phyloP scores from a whole-genome alignment of 192 early-diverging fungal species.

The Coemansia sp. region DNA sequence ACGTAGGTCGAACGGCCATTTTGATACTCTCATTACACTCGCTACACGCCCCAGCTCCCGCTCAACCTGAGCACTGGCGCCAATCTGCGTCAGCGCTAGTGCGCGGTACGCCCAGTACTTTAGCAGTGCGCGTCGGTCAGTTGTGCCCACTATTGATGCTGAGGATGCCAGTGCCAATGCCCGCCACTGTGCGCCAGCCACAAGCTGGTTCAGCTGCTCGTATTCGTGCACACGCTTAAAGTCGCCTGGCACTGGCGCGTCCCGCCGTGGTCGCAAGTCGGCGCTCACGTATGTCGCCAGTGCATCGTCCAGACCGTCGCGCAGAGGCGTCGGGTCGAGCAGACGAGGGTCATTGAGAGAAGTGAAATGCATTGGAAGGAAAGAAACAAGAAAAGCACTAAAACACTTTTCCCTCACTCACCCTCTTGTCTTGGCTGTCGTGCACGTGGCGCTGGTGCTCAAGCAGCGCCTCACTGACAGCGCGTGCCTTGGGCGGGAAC shows the following conservation, averaged over 20 bases:
- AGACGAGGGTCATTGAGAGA: slow-evolving; percentile 28
- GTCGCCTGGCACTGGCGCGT: slow-evolving; percentile 8
- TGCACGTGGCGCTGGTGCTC: slow-evolving; percentile 27
- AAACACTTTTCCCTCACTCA: slow-evolving; percentile 21
- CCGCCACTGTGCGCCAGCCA: slow-evolving; percentile 38
- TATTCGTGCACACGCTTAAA: slow-evolving; percentile 21
- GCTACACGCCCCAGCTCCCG: slow-evolving; percentile 26
- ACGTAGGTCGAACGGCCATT: slow-evolving; percentile 49
- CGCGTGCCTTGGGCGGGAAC: slow-evolving; percentile 42
- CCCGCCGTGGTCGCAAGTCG: slow-evolving; percentile 33
- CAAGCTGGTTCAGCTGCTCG: slow-evolving; percentile 41
- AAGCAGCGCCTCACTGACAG: slow-evolving; percentile 36
- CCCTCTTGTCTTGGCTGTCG: slow-evolving; percentile 3
- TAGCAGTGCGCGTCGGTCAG: not conserved
- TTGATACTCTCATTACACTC: not conserved
- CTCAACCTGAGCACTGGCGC: not conserved
- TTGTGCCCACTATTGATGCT: slow-evolving; percentile 20
- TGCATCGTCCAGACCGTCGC: slow-evolving; percentile 29
- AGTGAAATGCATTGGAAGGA: not conserved
- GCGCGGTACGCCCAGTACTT: slow-evolving; percentile 37
- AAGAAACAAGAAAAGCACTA: too few relatives aligned
- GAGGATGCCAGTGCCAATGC: slow-evolving; percentile 29
- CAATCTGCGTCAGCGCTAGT: slow-evolving; percentile 18
- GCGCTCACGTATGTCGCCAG: slow-evolving; percentile 14
- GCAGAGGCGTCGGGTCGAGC: slow-evolving; percentile 28